A percentile compares a stretch with the other conserved stretches of the same genome.
phyloP scores from a whole-genome alignment of 306 rosid genomes.

The Inga laurina region DNA sequence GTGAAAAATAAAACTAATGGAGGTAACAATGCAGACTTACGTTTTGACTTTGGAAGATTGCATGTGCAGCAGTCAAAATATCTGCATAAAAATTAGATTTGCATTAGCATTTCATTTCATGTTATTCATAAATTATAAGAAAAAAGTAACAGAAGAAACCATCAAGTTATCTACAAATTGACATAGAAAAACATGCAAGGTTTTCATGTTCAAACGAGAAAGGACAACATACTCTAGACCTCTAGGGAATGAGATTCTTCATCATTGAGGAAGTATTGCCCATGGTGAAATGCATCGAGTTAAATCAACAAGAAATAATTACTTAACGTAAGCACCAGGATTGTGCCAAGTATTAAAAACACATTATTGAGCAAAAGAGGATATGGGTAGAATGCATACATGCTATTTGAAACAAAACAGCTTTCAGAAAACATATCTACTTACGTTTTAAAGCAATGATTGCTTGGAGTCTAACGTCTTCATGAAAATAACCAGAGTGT shows the following conservation, averaged over 20 bases:
- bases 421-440: slow-evolving; percentile 36
- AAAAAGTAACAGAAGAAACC: neutral
- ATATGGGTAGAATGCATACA: slow-evolving; percentile 11
- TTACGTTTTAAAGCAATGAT: slow-evolving; percentile 79
- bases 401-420: slow-evolving; percentile 6
- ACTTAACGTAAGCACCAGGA: neutral
- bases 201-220: slow-evolving; percentile 26
- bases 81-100: slow-evolving; percentile 64
- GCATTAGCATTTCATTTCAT: slow-evolving; percentile 27
- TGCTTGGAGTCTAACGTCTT: slow-evolving; percentile 99
- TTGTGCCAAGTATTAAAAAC: slow-evolving; percentile 14
- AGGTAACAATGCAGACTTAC: slow-evolving; percentile 51
- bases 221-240: slow-evolving; percentile 13
- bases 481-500: slow-evolving; percentile 89
- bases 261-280: slow-evolving; percentile 13
- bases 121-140: slow-evolving; percentile 7
- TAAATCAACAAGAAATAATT: slow-evolving; percentile 23
- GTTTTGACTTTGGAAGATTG: slow-evolving; percentile 73
- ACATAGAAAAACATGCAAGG: neutral
- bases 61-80: slow-evolving; percentile 70
- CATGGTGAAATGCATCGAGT: slow-evolving; percentile 16
- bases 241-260: neutral
- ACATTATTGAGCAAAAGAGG: neutral
- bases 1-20: slow-evolving; percentile 7
- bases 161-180: neutral